Base-by-base conservation (phyloP, 2,329 filamentous ascomycete species). In the Epicoccum nigrum region DNA sequence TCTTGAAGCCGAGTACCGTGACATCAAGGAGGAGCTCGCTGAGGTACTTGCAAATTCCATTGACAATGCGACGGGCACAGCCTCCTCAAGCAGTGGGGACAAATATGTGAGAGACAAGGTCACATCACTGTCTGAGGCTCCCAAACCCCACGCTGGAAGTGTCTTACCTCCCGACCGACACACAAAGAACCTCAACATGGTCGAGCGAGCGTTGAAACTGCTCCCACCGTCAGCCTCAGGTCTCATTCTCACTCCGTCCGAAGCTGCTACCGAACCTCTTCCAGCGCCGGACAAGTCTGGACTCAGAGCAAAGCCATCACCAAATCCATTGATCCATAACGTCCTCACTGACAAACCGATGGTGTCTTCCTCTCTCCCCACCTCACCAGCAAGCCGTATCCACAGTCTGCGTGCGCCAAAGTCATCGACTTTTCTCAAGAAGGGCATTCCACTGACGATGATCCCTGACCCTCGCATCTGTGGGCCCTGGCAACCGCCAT, bases 281-380 rank as follows among this genome's bases (percentile, higher is more conserved):
- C 65, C 54, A 46, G 67, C 45, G 54, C 78, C 80, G 41, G 78
- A 85, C 51, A 78, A 78, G 50, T 85, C 82, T 45, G 43, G 49
- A 19, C 39, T 32, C 13, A 19, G 28, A 30, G n/a, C 43, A 12
- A 79, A 82, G 71, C 76, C 81, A 72, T 82, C 85, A 50, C 83
- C 83, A 65, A 99, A 99, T 64, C 92, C 92, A 0, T 79, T 99
- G 1, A 94, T 99, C 37, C 92, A 99, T 74, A 97, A 97, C 64
- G 84, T 99, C 1, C 82, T 99, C 8, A 99, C 94, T 2, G 94
- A 99, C 74, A 95, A 96, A 66, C 93, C 94, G 0, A 83, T 92
- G 12, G 88, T 92, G 59, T 97, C 94, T 1, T 94, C 94, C 1
- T 99, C 94, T 0, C 79, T 99, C 0, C 94, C 94, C 0, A 81